Percentiles rank a stretch among this genome's conserved stretches.
These are phyloP conservation scores for Colletotrichum orchidophilum DNA, from an alignment of 2,329 filamentous ascomycete species.

Conservation along the genomic window DNA sequence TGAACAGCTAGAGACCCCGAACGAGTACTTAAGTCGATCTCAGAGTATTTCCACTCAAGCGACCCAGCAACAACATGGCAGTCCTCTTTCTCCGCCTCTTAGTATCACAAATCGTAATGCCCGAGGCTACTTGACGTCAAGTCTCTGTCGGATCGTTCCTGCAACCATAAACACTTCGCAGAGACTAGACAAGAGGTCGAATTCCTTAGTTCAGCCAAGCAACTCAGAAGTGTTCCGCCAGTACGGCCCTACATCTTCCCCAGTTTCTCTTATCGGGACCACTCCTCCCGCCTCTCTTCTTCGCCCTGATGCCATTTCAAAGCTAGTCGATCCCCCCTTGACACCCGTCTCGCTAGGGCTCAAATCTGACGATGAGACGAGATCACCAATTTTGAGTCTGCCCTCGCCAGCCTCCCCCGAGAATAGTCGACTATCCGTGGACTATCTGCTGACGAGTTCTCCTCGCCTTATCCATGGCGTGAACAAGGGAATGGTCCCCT, in stretches of 20 bases:
- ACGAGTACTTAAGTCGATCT: background rate
- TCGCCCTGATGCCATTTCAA: conserved; percentile 39
- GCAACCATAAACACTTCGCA: background rate
- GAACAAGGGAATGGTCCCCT: conserved; percentile 35
- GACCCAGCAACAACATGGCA: background rate
- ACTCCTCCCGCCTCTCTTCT: conserved; percentile 29
- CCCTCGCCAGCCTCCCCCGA: conserved; percentile 37
- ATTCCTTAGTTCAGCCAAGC: conserved; percentile 19
- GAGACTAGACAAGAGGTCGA: conserved; percentile 26
- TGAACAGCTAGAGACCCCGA: background rate
- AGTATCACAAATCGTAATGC: background rate
- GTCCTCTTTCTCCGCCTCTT: background rate
- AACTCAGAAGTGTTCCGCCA: background rate
- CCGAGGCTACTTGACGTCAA: background rate
- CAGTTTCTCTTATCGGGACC: conserved; percentile 7
- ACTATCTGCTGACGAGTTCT: conserved; percentile 68
- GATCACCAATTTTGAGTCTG: conserved; percentile 36
- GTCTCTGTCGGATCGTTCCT: background rate
- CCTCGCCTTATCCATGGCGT: conserved; percentile 44
- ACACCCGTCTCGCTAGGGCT: conserved; percentile 52
- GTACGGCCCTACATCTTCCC: conserved; percentile 12
- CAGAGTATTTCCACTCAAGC: background rate
- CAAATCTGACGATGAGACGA: conserved; percentile 48
- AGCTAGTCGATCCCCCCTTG: conserved; percentile 46
- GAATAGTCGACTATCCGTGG: conserved; percentile 66